phyloP scores from a whole-genome alignment of 257 asterid species.

The Ballota nigra region DNA sequence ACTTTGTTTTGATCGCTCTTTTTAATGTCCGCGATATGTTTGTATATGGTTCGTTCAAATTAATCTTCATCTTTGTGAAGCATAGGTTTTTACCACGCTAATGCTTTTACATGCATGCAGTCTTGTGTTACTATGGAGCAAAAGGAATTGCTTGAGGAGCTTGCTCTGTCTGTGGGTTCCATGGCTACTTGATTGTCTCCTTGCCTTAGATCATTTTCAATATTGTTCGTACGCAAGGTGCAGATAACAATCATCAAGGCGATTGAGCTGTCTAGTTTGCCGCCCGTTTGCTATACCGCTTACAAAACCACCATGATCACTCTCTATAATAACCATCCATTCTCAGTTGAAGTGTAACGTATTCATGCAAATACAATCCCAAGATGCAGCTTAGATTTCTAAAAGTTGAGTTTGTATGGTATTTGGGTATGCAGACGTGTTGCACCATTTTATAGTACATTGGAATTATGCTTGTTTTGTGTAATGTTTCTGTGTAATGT shows the following conservation, averaged over 20 bases:
- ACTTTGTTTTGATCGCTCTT: not conserved
- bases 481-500: not conserved
- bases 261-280: not conserved
- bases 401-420: not conserved
- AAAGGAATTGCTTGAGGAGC: slow-evolving; percentile 87
- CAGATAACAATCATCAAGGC: not conserved
- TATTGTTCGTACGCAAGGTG: not conserved
- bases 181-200: slow-evolving; percentile 35
- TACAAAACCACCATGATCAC: not conserved
- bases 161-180: slow-evolving; percentile 64
- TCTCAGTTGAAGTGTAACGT: not conserved
- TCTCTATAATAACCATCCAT: not conserved
- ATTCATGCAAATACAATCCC: not conserved
- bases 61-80: not conserved
- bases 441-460: not conserved
- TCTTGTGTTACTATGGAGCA: slow-evolving; percentile 86
- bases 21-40: not conserved
- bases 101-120: slow-evolving; percentile 42
- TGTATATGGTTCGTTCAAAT: not conserved
- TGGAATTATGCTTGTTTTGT: not conserved
- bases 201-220: not conserved
- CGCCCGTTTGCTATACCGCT: not conserved
- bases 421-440: not conserved
- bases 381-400: not conserved
- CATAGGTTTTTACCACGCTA: slow-evolving; percentile 9